Conservation (phyloP, 768 basidiomycete genomes). For the Xerocomus potaroensis region DNA sequence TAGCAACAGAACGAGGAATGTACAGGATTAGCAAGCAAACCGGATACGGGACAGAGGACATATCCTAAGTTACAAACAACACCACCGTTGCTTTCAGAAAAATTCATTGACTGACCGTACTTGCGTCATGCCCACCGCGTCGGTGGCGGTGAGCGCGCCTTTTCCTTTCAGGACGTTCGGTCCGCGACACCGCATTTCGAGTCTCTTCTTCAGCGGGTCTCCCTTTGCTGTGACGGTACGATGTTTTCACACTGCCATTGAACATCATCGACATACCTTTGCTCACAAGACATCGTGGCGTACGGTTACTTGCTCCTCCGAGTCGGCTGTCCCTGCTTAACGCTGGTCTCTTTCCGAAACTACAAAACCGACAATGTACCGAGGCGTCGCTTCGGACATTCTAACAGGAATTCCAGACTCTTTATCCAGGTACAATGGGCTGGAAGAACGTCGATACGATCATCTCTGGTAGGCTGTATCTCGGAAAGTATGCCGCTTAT, state of each 20-base stretch:
- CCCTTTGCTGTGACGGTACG: constrained; percentile 31
- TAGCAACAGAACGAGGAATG: constrained; percentile 2
- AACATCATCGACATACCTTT: constrained; percentile 15
- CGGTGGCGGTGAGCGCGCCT: constrained; percentile 32
- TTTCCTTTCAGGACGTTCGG: constrained; percentile 31
- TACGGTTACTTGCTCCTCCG: constrained; percentile 33
- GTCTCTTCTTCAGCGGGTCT: constrained; percentile 21
- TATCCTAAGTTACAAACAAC: constrained; percentile 10
- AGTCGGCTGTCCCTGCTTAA: constrained; percentile 23
- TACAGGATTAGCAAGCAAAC: constrained; percentile 24
- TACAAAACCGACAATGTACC: constrained; percentile 34
- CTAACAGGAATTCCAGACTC: constrained; percentile 27
- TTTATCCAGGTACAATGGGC: constrained; percentile 28
- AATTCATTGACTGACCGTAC: constrained; percentile 1
- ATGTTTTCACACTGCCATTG: constrained; percentile 32
- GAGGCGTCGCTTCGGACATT: constrained; percentile 17
- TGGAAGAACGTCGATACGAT: constrained; percentile 69
- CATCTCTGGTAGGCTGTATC: constrained; percentile 60
- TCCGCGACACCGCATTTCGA: constrained; percentile 25
- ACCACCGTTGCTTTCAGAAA: constrained; percentile 7
- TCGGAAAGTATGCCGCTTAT: constrained; percentile 62
- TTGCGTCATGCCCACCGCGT: constrained; percentile 25
- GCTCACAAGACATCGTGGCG: constrained; percentile 18
- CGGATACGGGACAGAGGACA: constrained; percentile 18
- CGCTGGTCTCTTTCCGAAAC: constrained; percentile 19